phyloP scores from a whole-genome alignment of 1,284 basidiomycete species.

The Mycena sp. region DNA sequence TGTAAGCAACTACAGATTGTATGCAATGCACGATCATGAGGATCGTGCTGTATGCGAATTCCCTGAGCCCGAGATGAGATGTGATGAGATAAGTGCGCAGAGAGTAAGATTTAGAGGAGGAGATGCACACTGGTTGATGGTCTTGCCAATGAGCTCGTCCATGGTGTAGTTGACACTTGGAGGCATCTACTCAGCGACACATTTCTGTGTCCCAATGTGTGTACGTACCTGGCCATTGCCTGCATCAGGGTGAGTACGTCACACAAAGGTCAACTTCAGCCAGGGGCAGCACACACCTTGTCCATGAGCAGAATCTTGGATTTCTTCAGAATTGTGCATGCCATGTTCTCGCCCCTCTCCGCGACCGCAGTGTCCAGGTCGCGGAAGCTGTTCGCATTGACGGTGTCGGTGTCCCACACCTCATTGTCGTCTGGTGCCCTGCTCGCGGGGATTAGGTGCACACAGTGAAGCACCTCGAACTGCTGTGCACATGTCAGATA shows the following conservation, averaged over 20 bases:
- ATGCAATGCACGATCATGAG: constrained; percentile 77
- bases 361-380: constrained; percentile 88
- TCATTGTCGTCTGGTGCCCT: constrained; percentile 50
- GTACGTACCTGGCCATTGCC: constrained; percentile 75
- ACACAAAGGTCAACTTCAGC: background rate
- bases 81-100: no score
- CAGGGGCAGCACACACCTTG: constrained; percentile 60
- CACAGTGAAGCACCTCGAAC: constrained; percentile 88
- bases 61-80: constrained; percentile 49
- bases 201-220: background rate
- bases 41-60: constrained; percentile 70
- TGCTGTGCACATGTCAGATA: no score
- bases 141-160: constrained; percentile 77
- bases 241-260: constrained; percentile 32
- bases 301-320: constrained; percentile 83
- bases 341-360: constrained; percentile 94
- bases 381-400: constrained; percentile 87
- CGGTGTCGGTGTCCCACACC: constrained; percentile 56
- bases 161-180: constrained; percentile 76
- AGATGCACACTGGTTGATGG: constrained; percentile 69
- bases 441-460: constrained; percentile 80
- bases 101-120: no score
- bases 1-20: constrained; percentile 74
- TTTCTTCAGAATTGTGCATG: constrained; percentile 80
- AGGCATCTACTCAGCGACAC: constrained; percentile 12